Evolutionary conservation across 1,284 basidiomycete genomes (phyloP).

Genomic region (Ceratobasidium sp.): DNA sequence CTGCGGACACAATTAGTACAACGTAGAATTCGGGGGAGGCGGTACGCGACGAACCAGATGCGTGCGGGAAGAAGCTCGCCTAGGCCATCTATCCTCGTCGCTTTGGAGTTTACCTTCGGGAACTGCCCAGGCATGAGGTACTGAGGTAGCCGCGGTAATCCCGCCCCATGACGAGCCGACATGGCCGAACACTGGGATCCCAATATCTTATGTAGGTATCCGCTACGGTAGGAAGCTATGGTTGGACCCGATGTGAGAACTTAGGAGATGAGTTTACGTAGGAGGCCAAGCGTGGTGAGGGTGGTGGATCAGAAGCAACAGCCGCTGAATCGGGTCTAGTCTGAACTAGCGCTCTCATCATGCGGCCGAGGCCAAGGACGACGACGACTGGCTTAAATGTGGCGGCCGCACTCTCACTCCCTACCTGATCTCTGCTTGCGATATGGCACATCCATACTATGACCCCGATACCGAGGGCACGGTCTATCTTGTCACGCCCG

Average conservation of each 20-base stretch:
- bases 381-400: slow-evolving; percentile 16
- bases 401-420: neutral
- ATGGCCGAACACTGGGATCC: slow-evolving; percentile 21
- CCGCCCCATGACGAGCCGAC: slow-evolving; percentile 1
- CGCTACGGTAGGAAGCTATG: too few species aligned
- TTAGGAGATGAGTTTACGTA: neutral
- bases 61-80: slow-evolving; percentile 63
- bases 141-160: neutral
- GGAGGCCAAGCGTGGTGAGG: neutral
- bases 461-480: slow-evolving; percentile 29
- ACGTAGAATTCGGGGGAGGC: neutral
- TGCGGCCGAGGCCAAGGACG: neutral
- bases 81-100: slow-evolving; percentile 70
- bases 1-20: slow-evolving; percentile 26
- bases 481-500: slow-evolving; percentile 15
- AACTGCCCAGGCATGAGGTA: slow-evolving; percentile 24
- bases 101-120: slow-evolving; percentile 56
- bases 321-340: neutral
- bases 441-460: slow-evolving; percentile 28
- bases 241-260: neutral
- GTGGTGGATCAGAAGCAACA: neutral
- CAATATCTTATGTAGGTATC: slow-evolving; percentile 1
- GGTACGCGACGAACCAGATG: neutral
- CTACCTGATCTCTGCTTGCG: neutral
- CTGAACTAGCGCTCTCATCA: neutral